These are phyloP conservation scores for Malassezia cuniculi DNA, from an alignment of 1,284 basidiomycete genomes.

Conservation along the genomic window DNA sequence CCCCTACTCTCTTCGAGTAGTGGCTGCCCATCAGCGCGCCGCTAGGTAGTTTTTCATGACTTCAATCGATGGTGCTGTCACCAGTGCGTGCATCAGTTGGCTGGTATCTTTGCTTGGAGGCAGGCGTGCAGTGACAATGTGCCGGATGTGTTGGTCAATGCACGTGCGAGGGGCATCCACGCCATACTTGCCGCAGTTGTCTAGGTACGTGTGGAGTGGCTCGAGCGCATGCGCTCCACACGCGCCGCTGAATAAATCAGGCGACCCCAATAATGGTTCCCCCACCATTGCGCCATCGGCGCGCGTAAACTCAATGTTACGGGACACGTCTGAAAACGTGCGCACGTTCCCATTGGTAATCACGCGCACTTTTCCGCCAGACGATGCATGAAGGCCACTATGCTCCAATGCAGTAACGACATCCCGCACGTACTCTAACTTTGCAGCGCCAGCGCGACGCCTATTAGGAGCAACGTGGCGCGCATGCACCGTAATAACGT, in stretches of 20 bases:
- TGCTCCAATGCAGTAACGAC: slow-evolving; percentile 47
- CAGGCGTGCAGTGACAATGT: no score
- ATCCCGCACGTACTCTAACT: slow-evolving; percentile 53
- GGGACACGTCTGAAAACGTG: slow-evolving; percentile 51
- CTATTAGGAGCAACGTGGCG: slow-evolving; percentile 57
- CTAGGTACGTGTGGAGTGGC: no score
- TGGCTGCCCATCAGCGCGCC: no score
- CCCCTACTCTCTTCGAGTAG: slow-evolving; percentile 2
- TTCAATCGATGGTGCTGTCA: no score
- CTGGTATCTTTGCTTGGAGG: no score
- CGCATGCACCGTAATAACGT: slow-evolving; percentile 59
- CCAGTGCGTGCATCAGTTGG: no score
- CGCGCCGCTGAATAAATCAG: no score
- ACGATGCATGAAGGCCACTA: slow-evolving; percentile 32
- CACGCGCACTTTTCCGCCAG: slow-evolving; percentile 49
- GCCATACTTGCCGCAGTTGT: no score
- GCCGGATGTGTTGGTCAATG: no score
- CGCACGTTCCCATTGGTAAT: slow-evolving; percentile 66
- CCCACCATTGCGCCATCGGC: slow-evolving; percentile 67
- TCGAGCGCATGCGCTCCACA: no score
- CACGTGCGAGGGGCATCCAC: no score
- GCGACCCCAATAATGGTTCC: slow-evolving; percentile 56
- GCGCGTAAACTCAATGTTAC: slow-evolving; percentile 53
- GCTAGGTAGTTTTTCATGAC: no score
- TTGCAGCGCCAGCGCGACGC: slow-evolving; percentile 57